These are phyloP conservation scores for Botrytis squamosa DNA, from an alignment of 2,329 filamentous ascomycete genomes.

Conservation along the genomic window DNA sequence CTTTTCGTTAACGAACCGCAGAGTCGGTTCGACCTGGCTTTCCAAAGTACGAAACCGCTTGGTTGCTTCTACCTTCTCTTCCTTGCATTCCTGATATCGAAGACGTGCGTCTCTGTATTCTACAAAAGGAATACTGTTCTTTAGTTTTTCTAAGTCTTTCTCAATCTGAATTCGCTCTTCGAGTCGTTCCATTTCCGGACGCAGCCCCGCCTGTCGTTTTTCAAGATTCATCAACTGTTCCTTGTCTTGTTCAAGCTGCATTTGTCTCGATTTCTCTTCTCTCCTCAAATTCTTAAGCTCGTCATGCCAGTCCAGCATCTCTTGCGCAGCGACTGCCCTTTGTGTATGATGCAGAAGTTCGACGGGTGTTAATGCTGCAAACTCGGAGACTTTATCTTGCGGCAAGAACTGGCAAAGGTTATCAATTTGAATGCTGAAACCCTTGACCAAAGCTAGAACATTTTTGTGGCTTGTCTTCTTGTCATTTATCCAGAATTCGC, in stretches of 20 bases:
- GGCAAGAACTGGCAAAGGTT: constrained; percentile 97
- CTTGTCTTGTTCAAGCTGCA: constrained; percentile 55
- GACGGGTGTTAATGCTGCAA: constrained; percentile 77
- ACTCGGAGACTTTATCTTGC: constrained; percentile 93
- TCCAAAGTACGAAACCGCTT: constrained; percentile 60
- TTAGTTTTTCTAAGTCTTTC: constrained; percentile 61
- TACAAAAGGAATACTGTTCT: constrained; percentile 63
- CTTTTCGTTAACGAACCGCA: constrained; percentile 69
- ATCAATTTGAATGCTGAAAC: constrained; percentile 89
- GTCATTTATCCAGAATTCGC: constrained; percentile 75
- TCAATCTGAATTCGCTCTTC: constrained; percentile 71
- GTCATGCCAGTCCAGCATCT: constrained; percentile 78
- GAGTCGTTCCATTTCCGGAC: constrained; percentile 80
- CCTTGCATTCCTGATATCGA: constrained; percentile 53
- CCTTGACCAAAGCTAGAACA: constrained; percentile 65
- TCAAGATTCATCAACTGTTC: constrained; percentile 68
- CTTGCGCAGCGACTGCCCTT: constrained; percentile 76
- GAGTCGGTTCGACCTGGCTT: constrained; percentile 61
- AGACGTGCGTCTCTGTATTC: constrained; percentile 58
- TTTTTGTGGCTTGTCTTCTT: constrained; percentile 59
- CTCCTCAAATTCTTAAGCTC: constrained; percentile 69
- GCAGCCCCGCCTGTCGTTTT: constrained; percentile 67
- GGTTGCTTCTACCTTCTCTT: constrained; percentile 53
- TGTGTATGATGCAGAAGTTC: constrained; percentile 84
- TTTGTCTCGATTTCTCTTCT: constrained; percentile 64